These are phyloP conservation scores for Mucor saturninus DNA, from an alignment of 371 early-diverging fungal genomes.

Conservation along the genomic window DNA sequence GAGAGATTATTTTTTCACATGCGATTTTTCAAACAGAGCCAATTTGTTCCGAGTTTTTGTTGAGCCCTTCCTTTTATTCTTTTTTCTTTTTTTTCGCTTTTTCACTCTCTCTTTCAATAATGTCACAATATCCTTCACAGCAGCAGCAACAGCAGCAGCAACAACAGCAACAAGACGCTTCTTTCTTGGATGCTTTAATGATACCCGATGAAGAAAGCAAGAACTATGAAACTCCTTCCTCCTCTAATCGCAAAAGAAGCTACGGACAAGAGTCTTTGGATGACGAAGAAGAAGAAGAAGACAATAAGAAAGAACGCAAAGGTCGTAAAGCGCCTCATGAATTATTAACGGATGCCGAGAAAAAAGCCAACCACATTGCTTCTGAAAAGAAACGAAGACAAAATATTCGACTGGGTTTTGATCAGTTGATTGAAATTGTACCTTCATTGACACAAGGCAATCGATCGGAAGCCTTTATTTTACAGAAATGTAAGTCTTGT, in stretches of 20 bases:
- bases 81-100: background rate
- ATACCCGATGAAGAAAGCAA: slow-evolving; percentile 1
- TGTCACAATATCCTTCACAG: slow-evolving; percentile 8
- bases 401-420: slow-evolving; percentile 84
- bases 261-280: slow-evolving; percentile 8
- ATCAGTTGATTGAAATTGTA: slow-evolving; percentile 80
- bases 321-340: slow-evolving; percentile 62
- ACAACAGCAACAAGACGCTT: slow-evolving; percentile 3
- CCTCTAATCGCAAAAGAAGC: slow-evolving; percentile 16
- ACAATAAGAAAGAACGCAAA: slow-evolving; percentile 31
- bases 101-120: background rate
- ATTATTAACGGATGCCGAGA: slow-evolving; percentile 89
- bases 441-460: slow-evolving; percentile 72
- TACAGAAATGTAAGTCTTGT: slow-evolving; percentile 59
- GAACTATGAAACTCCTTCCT: background rate
- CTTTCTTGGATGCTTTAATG: slow-evolving; percentile 11
- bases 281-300: slow-evolving; percentile 9
- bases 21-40: background rate
- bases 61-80: background rate
- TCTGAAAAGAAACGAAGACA: slow-evolving; percentile 91
- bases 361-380: slow-evolving; percentile 94
- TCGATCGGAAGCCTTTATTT: slow-evolving; percentile 64
- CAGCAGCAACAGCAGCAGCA: slow-evolving; percentile 1
- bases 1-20: background rate
- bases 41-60: slow-evolving; percentile 4